These are phyloP conservation scores for Phytophthora tentaculata DNA, from an alignment of 352 stramenopile species.

Conservation along the genomic window DNA sequence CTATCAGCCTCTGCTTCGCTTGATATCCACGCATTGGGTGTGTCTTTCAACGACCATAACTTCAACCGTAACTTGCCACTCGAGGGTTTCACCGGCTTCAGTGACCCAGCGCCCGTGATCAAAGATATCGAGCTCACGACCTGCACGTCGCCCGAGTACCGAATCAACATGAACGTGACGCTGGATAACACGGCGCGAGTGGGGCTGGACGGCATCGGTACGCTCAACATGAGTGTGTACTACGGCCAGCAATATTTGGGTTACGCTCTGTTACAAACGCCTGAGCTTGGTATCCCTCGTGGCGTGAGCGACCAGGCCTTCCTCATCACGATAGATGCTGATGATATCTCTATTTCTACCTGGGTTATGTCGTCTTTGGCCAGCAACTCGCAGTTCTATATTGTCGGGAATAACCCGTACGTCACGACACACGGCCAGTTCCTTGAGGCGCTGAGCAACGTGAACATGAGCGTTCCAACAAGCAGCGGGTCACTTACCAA, in stretches of 20 bases:
- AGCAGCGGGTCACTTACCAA: constrained; percentile 19
- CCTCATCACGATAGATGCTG: constrained; percentile 47
- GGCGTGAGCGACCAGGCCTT: constrained; percentile 53
- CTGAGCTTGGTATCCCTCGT: constrained; percentile 54
- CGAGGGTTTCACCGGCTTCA: constrained; percentile 59
- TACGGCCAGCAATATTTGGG: constrained; percentile 64
- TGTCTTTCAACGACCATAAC: constrained; percentile 51
- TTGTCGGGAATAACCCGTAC: constrained; percentile 55
- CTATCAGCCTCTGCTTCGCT: constrained; percentile 43
- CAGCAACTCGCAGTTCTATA: constrained; percentile 53
- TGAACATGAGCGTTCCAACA: constrained; percentile 58
- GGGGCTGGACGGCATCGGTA: constrained; percentile 58
- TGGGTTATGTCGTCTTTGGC: constrained; percentile 48
- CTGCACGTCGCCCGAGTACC: constrained; percentile 38
- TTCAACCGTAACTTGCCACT: constrained; percentile 58
- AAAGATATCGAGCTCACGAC: constrained; percentile 57
- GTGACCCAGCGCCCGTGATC: constrained; percentile 45
- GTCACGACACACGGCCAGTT: constrained; percentile 44
- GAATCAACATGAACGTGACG: constrained; percentile 61
- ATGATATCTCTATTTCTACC: constrained; percentile 33
- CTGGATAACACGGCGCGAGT: constrained; percentile 56
- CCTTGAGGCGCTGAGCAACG: constrained; percentile 38
- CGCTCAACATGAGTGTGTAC: constrained; percentile 76
- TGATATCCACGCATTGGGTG: constrained; percentile 44
- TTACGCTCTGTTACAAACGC: constrained; percentile 54